Conservation (phyloP, 2,329 filamentous ascomycete species). For the Fusarium chaquense region DNA sequence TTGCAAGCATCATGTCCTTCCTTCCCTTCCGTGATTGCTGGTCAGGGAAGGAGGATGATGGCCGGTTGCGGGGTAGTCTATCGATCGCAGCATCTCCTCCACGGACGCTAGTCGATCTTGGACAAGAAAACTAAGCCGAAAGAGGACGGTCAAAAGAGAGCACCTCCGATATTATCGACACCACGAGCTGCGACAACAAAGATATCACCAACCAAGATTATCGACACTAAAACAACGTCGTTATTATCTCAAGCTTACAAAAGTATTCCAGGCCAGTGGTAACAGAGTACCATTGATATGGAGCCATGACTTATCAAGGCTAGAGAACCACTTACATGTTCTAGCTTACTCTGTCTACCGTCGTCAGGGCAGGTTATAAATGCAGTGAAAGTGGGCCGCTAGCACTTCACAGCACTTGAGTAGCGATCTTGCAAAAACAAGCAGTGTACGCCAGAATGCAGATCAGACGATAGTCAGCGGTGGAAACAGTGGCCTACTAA, state of each 20-base stretch:
- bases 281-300: too few species aligned
- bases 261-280: too few species aligned
- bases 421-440: too few species aligned
- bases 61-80: constrained; percentile 13
- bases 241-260: too few species aligned
- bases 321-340: too few species aligned
- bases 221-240: too few species aligned
- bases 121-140: not conserved
- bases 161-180: not conserved
- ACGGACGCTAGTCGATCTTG: not conserved
- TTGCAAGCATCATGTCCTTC: constrained; percentile 21
- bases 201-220: not conserved
- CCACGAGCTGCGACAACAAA: not conserved
- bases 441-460: too few species aligned
- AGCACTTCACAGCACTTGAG: too few species aligned
- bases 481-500: too few species aligned
- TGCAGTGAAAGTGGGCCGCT: not conserved
- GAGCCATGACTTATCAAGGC: too few species aligned
- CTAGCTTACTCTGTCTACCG: not conserved
- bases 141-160: constrained; percentile 29
- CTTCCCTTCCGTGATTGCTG: not conserved
- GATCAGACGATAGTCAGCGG: too few species aligned
- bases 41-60: not conserved
- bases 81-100: not conserved
- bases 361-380: not conserved